Conservation (phyloP, 1,284 basidiomycete species). For the Sporisorium reilianum region DNA sequence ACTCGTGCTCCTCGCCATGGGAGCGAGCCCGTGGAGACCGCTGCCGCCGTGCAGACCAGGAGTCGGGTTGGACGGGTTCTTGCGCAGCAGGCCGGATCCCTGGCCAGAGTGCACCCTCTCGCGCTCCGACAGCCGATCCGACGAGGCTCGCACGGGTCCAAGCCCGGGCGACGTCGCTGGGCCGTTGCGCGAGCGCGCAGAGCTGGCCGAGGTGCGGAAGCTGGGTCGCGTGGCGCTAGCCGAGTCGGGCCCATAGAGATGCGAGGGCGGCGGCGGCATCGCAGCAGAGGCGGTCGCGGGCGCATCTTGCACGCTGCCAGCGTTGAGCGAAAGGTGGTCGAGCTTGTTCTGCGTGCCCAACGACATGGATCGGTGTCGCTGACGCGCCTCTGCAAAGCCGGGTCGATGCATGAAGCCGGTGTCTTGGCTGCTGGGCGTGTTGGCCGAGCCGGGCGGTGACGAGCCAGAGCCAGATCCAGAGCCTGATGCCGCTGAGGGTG, state of each 20-base stretch:
- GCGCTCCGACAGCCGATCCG: constrained; percentile 55
- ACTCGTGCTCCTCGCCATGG: constrained; percentile 38
- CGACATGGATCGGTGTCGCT: constrained; percentile 41
- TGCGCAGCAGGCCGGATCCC: constrained; percentile 55
- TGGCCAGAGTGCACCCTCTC: constrained; percentile 48
- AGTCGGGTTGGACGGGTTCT: constrained; percentile 64
- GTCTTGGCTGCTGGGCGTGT: constrained; percentile 25
- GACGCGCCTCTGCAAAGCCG: constrained; percentile 47
- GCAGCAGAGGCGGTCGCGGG: constrained; percentile 4
- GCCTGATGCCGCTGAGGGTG: constrained; percentile 11
- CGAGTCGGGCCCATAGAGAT: constrained; percentile 19
- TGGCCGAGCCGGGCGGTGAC: constrained; percentile 33
- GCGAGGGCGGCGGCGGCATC: constrained; percentile 11
- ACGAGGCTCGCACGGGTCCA: constrained; percentile 55
- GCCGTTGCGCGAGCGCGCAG: constrained; percentile 38
- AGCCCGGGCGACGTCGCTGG: constrained; percentile 38
- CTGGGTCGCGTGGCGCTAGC: constrained; percentile 16
- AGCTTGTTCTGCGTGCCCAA: constrained; percentile 32
- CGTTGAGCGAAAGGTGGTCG: constrained; percentile 33
- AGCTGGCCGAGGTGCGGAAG: constrained; percentile 40
- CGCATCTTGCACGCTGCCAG: neutral
- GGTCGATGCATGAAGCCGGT: constrained; percentile 30
- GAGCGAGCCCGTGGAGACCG: constrained; percentile 41
- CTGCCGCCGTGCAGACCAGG: constrained; percentile 54
- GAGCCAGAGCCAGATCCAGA: constrained; percentile 29